Evolutionary conservation across 306 rosid genomes (phyloP), one percentile per base, ranked within the genome.

Genomic region (Cicer cuneatum): DNA sequence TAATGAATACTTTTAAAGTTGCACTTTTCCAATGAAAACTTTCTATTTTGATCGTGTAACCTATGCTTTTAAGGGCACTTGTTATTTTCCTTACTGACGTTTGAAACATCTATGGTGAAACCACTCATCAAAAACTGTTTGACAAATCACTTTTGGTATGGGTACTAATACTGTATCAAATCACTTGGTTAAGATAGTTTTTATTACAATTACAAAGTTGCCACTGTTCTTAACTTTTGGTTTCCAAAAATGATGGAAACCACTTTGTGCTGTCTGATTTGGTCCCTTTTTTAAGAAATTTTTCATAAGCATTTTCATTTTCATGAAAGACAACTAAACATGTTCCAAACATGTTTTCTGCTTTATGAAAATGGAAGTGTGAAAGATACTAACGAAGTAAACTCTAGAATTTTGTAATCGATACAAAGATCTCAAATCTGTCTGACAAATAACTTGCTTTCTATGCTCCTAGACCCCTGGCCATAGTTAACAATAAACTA

Each of bases 301-400:
- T 53, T 76, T 66, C 79, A 12, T 15, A 29, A 29, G 48, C 39
- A 16, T 39, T 51, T 75, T 39, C n/a, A 47, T 47, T 47, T 47
- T 13, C 9, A 21, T 51, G 52, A 64, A 39, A 5, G 10, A 12
- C 21, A 49, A 49, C 43, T 48, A 29, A 51, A 37, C 15, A 43
- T 8, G 29, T 46, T 38, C 39, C 13, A 7, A 59, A 8, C 52
- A 2, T 12, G 49, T 43, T 47, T 43, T 67, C 7, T 64, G 39
- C 21, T 56, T 46, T 16, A 35, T 45, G 56, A 15, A 18, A 57
- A 53, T 53, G 52, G 16, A 51, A 52, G 52, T 53, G 21, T 46
- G 75, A 19, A 39, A 53, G 7, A 33, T 12, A 5, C 8, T 48
- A 10, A 45, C 35, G 49, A 45, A 67, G 14, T 47, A 37, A n/a